Percentiles rank a stretch among this genome's conserved stretches.
Evolutionary conservation across 257 asterid genomes (phyloP).

Genomic region (Vinca minor): DNA sequence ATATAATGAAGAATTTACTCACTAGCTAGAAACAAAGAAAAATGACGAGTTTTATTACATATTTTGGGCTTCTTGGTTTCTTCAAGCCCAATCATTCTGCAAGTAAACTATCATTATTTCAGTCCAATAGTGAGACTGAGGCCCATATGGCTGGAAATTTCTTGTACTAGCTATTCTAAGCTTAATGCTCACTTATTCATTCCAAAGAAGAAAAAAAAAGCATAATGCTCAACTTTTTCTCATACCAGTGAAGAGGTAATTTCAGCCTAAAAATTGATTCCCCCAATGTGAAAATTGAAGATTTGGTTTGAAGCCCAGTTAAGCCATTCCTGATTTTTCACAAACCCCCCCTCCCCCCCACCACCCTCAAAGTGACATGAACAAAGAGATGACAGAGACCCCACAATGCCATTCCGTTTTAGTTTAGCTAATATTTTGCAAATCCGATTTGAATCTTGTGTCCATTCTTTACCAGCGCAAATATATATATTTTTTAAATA

Average conservation of each 20-base stretch:
- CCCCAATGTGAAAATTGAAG: constrained; percentile 2
- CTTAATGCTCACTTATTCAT: too few species aligned
- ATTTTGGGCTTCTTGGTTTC: too few species aligned
- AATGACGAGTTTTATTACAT: too few species aligned
- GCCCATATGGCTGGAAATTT: neutral
- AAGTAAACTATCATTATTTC: too few species aligned
- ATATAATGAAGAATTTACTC: too few species aligned
- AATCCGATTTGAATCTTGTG: constrained; percentile 16
- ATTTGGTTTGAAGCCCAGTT: constrained; percentile 8
- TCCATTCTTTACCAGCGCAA: constrained; percentile 14
- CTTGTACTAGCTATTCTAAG: neutral
- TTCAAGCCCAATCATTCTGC: too few species aligned
- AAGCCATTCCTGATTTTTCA: constrained; percentile 20
- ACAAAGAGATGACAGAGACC: constrained; percentile 34
- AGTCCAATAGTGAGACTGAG: too few species aligned
- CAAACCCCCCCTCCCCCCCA: constrained; percentile 33
- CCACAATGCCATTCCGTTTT: constrained; percentile 8
- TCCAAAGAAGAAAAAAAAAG: too few species aligned
- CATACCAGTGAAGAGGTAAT: constrained; percentile 7
- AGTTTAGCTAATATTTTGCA: too few species aligned
- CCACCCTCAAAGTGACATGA: constrained; percentile 37
- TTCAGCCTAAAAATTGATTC: constrained; percentile 1
- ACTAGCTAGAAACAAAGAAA: too few species aligned
- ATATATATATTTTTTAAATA: neutral
- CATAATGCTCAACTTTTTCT: neutral